Conservation (phyloP, 371 early-diverging fungal genomes). For the Polyrhizophydium stewartii region DNA sequence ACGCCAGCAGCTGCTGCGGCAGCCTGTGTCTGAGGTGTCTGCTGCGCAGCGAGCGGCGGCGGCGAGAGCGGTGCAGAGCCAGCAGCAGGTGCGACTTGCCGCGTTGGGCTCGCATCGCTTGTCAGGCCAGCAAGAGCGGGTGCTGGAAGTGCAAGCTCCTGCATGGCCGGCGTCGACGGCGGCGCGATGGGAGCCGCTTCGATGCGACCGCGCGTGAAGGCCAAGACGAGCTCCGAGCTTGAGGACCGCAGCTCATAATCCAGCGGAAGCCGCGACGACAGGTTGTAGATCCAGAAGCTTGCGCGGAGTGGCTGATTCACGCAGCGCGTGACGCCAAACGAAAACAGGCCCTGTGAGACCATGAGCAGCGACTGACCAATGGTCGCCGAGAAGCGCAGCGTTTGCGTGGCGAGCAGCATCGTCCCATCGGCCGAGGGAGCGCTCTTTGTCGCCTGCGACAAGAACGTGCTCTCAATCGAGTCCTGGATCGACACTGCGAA, state of each 20-base stretch:
- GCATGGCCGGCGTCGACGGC: neutral
- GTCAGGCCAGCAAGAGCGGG: too few relatives aligned
- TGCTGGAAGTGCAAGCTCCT: neutral
- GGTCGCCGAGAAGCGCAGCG: constrained; percentile 72
- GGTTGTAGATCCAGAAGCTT: constrained; percentile 29
- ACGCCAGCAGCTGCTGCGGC: too few relatives aligned
- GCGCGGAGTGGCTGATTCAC: constrained; percentile 10
- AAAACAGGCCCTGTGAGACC: constrained; percentile 47
- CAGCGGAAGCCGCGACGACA: constrained; percentile 31
- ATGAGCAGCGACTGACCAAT: constrained; percentile 75
- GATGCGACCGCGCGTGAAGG: neutral
- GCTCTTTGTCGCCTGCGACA: neutral
- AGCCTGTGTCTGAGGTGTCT: neutral
- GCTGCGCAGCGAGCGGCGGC: neutral
- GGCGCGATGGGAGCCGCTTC: neutral
- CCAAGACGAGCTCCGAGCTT: neutral
- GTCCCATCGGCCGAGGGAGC: neutral
- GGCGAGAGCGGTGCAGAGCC: neutral
- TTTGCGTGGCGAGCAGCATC: constrained; percentile 52
- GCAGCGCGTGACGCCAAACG: constrained; percentile 27
- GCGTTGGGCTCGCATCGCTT: too few relatives aligned
- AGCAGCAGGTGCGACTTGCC: neutral
- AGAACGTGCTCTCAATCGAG: constrained; percentile 2
- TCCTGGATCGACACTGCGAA: constrained; percentile 62
- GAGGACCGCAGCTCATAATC: constrained; percentile 9